A percentile compares a stretch with the other conserved stretches of the same genome.
Evolutionary conservation across 306 rosid species (phyloP).

Genomic region (Gynostemma pentaphyllum): DNA sequence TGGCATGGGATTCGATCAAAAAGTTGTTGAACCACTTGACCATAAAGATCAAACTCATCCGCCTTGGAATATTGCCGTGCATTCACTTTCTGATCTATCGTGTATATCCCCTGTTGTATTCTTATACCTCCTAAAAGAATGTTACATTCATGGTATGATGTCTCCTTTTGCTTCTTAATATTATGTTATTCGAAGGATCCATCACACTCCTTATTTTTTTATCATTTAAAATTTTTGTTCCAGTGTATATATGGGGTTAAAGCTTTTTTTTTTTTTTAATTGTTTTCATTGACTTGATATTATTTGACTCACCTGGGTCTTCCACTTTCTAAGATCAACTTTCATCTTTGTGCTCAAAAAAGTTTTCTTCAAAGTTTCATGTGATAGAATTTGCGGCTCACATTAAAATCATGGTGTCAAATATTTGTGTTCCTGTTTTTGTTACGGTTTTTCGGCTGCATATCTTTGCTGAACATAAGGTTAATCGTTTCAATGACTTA

Average conservation of each 20-base stretch:
- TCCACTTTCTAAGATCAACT: neutral
- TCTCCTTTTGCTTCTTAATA: slow-evolving; percentile 9
- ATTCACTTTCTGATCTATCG: slow-evolving; percentile 55
- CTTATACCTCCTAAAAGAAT: slow-evolving; percentile 68
- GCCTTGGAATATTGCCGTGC: slow-evolving; percentile 35
- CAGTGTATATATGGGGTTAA: neutral
- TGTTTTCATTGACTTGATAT: neutral
- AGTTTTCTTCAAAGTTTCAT: neutral
- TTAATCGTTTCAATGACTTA: neutral
- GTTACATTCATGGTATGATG: slow-evolving; percentile 69
- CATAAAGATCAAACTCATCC: slow-evolving; percentile 19
- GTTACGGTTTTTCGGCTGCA: neutral
- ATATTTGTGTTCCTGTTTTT: neutral
- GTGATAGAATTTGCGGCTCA: neutral
- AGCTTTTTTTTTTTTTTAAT: neutral
- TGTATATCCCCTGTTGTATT: slow-evolving; percentile 71
- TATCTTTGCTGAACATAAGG: neutral
- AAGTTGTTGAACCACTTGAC: slow-evolving; percentile 11
- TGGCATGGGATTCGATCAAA: slow-evolving; percentile 56
- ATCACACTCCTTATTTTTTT: neutral
- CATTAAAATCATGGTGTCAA: neutral
- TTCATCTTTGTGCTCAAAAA: neutral
- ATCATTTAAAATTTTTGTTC: neutral
- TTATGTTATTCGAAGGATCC: neutral
- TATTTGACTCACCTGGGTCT: neutral